Conservation (phyloP, 805 yeast genomes). For the Ogataea minuta region DNA sequence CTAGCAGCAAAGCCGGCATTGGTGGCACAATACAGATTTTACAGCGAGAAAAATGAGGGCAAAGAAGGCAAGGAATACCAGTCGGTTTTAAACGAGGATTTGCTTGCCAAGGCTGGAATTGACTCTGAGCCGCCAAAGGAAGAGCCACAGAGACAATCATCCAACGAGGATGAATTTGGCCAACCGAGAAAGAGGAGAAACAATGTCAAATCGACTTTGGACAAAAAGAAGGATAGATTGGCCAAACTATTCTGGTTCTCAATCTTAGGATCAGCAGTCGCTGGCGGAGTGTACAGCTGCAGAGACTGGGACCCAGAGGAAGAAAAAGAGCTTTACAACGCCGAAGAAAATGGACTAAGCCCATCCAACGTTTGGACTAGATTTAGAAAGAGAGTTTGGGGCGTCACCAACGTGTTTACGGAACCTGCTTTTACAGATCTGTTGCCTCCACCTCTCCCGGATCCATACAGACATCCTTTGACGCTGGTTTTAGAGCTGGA, state of each 20-base stretch:
- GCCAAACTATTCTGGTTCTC: slow-evolving; percentile 72
- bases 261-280: slow-evolving; percentile 49
- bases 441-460: slow-evolving; percentile 88
- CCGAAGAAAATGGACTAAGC: slow-evolving; percentile 64
- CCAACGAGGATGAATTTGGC: slow-evolving; percentile 31
- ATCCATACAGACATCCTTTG: slow-evolving; percentile 87
- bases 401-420: slow-evolving; percentile 76
- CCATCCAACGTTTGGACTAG: slow-evolving; percentile 67
- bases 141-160: slow-evolving; percentile 13
- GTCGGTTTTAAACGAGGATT: slow-evolving; percentile 74
- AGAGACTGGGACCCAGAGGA: slow-evolving; percentile 86
- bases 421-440: slow-evolving; percentile 94
- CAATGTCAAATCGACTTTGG: slow-evolving; percentile 65
- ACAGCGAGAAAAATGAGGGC: slow-evolving; percentile 23
- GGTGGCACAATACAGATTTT: slow-evolving; percentile 16
- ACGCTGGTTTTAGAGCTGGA: slow-evolving; percentile 88
- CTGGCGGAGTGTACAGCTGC: slow-evolving; percentile 62
- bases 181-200: slow-evolving; percentile 45
- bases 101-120: slow-evolving; percentile 81
- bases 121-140: slow-evolving; percentile 35
- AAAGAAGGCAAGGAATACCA: slow-evolving; percentile 32
- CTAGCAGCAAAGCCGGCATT: slow-evolving; percentile 3
- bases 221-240: slow-evolving; percentile 76
- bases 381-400: slow-evolving; percentile 65
- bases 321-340: slow-evolving; percentile 44